phyloP scores from a whole-genome alignment of 164 flowering plant genomes.

The Hamamelis virginiana region DNA sequence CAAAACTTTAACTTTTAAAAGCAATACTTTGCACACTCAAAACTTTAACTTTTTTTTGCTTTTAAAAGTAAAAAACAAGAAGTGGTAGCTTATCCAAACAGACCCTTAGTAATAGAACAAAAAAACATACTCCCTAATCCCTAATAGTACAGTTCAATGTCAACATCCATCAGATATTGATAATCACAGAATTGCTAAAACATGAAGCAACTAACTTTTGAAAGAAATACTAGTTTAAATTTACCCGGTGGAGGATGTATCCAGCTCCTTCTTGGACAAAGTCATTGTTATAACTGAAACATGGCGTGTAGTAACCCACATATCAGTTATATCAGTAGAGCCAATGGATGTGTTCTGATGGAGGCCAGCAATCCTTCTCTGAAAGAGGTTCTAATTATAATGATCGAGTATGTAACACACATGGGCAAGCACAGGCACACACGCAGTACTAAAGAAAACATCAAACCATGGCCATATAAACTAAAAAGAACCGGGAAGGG shows the following conservation, averaged over 20 bases:
- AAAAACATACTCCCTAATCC: too few relatives aligned
- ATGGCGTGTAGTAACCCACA: constrained; percentile 42
- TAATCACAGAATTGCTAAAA: too few relatives aligned
- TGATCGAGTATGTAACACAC: neutral
- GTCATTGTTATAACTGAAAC: constrained; percentile 38
- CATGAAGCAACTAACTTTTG: neutral
- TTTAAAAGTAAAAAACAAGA: too few relatives aligned
- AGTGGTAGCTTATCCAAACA: too few relatives aligned
- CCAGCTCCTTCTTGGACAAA: constrained; percentile 34
- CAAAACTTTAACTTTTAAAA: too few relatives aligned
- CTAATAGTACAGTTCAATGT: too few relatives aligned
- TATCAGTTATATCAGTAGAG: constrained; percentile 37
- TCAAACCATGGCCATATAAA: neutral
- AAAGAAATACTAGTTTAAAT: neutral
- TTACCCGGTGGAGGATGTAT: constrained; percentile 35
- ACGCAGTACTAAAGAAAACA: neutral
- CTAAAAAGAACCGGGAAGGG: neutral
- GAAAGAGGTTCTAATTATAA: neutral
- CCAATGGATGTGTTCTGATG: constrained; percentile 36
- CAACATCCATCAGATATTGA: too few relatives aligned
- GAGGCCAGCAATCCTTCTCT: constrained; percentile 32
- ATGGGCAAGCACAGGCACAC: too few relatives aligned
- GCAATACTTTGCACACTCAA: too few relatives aligned
- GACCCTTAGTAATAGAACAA: too few relatives aligned
- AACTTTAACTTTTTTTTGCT: too few relatives aligned